Percentiles rank a stretch among this genome's conserved stretches.
These are phyloP conservation scores for Dryas alaskensis DNA, from an alignment of 306 rosid species.

Conservation along the genomic window DNA sequence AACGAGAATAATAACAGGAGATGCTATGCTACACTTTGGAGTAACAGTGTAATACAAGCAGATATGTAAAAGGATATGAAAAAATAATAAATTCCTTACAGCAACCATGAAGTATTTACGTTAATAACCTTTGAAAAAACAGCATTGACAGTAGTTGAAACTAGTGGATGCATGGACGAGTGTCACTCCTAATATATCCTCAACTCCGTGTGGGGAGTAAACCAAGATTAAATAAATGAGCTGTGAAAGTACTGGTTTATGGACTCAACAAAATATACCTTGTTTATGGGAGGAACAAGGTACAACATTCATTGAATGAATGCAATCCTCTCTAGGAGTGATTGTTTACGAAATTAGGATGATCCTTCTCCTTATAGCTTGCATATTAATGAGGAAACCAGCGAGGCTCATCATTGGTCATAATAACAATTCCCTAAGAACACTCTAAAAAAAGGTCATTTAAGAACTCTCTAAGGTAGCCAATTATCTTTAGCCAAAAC, in stretches of 20 bases:
- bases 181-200: too few species aligned
- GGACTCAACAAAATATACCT: not conserved
- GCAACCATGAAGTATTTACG: not conserved
- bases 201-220: not conserved
- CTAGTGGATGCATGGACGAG: not conserved
- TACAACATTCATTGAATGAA: not conserved
- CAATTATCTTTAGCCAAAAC: too few species aligned
- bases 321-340: not conserved
- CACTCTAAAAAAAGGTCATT: too few species aligned
- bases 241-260: not conserved
- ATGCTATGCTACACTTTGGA: not conserved
- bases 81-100: not conserved
- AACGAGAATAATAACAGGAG: not conserved
- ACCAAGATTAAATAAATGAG: not conserved
- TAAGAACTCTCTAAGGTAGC: too few species aligned
- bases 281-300: not conserved
- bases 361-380: too few species aligned
- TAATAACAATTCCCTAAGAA: too few species aligned
- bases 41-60: too few species aligned
- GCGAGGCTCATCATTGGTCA: too few species aligned
- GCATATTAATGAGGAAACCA: too few species aligned
- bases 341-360: too few species aligned
- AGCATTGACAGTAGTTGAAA: not conserved
- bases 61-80: not conserved
- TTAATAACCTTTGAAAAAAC: not conserved